phyloP scores from a whole-genome alignment of 1,284 basidiomycete species.

The Leccinum laetum region DNA sequence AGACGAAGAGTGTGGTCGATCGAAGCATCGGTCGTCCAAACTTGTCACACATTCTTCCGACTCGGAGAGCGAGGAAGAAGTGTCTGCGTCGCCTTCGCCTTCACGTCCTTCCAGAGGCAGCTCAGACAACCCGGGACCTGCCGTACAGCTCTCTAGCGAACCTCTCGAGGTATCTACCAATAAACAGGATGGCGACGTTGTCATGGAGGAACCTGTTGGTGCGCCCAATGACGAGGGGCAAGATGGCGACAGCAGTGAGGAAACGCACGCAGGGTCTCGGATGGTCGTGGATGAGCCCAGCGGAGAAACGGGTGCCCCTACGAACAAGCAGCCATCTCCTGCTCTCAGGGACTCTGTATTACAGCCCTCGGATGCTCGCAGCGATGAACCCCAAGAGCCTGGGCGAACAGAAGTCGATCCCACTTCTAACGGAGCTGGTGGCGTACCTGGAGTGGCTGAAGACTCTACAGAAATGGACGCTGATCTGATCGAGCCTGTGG shows the following conservation, averaged over 20 bases:
- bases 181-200: slow-evolving; percentile 1
- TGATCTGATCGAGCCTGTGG: slow-evolving; percentile 36
- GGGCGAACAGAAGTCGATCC: neutral
- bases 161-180: neutral
- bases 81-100: slow-evolving; percentile 14
- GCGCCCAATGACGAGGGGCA: neutral
- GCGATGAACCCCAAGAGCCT: neutral
- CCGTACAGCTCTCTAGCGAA: neutral
- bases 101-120: neutral
- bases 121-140: neutral
- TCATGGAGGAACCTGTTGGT: slow-evolving; percentile 8
- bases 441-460: neutral
- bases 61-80: slow-evolving; percentile 23
- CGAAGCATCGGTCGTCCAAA: slow-evolving; percentile 8
- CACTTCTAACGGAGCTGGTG: neutral
- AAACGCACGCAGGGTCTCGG: slow-evolving; percentile 22
- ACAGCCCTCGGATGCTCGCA: neutral
- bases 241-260: slow-evolving; percentile 15
- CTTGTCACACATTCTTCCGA: slow-evolving; percentile 18
- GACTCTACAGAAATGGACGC: slow-evolving; percentile 16
- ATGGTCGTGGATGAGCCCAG: slow-evolving; percentile 17
- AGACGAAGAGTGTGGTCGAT: slow-evolving; percentile 15
- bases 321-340: neutral
- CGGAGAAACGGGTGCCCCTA: slow-evolving; percentile 5
- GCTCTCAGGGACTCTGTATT: neutral